Conservation (phyloP, 2,329 filamentous ascomycete species). For the Ilyonectria mors-panacis region DNA sequence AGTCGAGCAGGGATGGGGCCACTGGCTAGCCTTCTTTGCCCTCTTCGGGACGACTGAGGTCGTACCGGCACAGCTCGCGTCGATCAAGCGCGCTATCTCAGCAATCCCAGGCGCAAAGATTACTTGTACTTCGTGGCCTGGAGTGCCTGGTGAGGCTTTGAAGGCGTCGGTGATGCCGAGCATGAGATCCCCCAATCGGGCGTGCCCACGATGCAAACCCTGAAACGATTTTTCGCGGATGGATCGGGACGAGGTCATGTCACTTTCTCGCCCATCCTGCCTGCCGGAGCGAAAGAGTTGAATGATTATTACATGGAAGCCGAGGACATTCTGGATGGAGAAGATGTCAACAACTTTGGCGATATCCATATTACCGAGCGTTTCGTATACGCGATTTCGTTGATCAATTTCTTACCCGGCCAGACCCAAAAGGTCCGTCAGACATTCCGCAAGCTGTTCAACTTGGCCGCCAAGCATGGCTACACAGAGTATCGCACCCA, state of each 20-base stretch:
- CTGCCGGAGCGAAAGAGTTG: neutral
- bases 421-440: neutral
- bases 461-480: neutral
- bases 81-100: neutral
- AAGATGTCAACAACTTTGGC: slow-evolving; percentile 1
- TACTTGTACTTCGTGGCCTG: neutral
- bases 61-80: neutral
- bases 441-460: neutral
- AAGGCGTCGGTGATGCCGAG: neutral
- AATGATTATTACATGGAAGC: neutral
- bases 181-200: neutral
- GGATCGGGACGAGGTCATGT: neutral
- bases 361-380: neutral
- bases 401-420: neutral
- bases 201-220: neutral
- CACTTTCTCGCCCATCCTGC: neutral
- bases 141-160: neutral
- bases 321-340: neutral
- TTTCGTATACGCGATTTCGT: neutral
- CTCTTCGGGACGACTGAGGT: slow-evolving; percentile 1
- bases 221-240: neutral
- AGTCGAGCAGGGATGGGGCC: neutral
- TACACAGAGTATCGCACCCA: slow-evolving; percentile 1
- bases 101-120: neutral
- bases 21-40: neutral